Evolutionary conservation across 2,329 filamentous ascomycete species (phyloP), one percentile per base, ranked within the genome.

Genomic region (Penicillium corylophilum): DNA sequence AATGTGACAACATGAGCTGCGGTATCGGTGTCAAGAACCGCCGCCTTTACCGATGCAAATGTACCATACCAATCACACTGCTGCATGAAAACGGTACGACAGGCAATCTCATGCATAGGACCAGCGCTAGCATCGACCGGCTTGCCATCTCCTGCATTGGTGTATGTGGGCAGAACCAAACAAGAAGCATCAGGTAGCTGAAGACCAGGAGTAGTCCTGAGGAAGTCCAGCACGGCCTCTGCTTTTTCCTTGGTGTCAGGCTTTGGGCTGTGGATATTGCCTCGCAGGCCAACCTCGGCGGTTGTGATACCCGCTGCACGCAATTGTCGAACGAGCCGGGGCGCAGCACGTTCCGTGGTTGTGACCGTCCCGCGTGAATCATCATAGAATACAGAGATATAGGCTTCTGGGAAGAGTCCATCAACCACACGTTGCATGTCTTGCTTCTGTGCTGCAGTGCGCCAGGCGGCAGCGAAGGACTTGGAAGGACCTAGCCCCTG

Each of bases 171-270:
- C 16, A 69, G 52, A 13, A 54, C 57, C 15, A 70, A 39, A 13
- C 57, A 20, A 5, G 67, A 58, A 7, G 63, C 65, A 40, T 69
- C 64, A 2, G 72, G 61, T 9, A 75, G 61, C 46, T 71, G 68
- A 20, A 75, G 66, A 1, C 42, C 59, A 2, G 60, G 31, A 12
- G 64, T 43, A 2, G 53, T 48, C 18, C 67, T 50, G 47, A 67
- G 72, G 48, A 71, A 63, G 0, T 55, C 49, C 4, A 45, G 20
- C 15, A 45, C n/a, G 9, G 12, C 31, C 20, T 36, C 31, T 18
- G 20, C 15, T 8, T 29, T 29, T 5, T 36, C 20, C 20, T 35
- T 35, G 12, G 29, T 16, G 5, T 45, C 29, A 12, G 20, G 31
- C 15, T 68, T 44, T 3, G 73, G 51, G 29, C n/a, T 44, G 31